These are phyloP conservation scores for Pisolithus sp. DNA, from an alignment of 768 basidiomycete genomes.

Conservation along the genomic window DNA sequence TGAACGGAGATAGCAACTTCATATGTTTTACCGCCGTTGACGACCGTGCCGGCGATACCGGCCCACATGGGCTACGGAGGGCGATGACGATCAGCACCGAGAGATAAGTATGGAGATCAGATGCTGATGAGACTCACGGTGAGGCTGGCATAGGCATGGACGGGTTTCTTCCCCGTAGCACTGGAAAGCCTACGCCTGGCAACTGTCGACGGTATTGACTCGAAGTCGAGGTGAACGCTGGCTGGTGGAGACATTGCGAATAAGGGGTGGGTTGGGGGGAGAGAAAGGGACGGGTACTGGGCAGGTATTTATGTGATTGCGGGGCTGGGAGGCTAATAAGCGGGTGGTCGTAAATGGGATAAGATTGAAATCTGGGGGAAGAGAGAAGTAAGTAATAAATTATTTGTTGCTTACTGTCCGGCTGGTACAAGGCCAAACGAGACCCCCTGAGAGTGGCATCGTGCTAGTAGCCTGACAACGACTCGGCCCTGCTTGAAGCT, in stretches of 20 bases:
- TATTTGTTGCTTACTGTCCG: too few relatives aligned
- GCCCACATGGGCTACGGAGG: conserved; percentile 80
- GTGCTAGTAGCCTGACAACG: too few relatives aligned
- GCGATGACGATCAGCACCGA: conserved; percentile 9
- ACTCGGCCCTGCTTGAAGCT: too few relatives aligned
- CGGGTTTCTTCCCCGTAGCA: conserved; percentile 44
- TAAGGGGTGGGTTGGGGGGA: conserved; percentile 7
- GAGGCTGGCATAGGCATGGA: conserved; percentile 54
- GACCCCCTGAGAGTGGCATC: too few relatives aligned
- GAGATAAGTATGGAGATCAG: neutral
- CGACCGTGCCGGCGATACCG: conserved; percentile 59
- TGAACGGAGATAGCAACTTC: conserved; percentile 78
- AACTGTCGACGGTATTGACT: conserved; percentile 58
- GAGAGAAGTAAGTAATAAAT: too few relatives aligned
- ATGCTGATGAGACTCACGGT: conserved; percentile 41
- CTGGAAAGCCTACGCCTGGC: conserved; percentile 66
- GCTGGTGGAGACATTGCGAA: conserved; percentile 43
- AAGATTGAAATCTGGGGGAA: neutral
- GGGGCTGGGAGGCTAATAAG: neutral
- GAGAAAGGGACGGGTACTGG: conserved; percentile 9
- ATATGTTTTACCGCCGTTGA: conserved; percentile 53
- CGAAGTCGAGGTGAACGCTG: conserved; percentile 41
- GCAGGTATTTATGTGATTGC: conserved; percentile 28
- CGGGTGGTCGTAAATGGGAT: neutral
- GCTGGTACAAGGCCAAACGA: too few relatives aligned